Base-by-base conservation (phyloP, 2,329 filamentous ascomycete species). In the Calonectria hongkongensis region DNA sequence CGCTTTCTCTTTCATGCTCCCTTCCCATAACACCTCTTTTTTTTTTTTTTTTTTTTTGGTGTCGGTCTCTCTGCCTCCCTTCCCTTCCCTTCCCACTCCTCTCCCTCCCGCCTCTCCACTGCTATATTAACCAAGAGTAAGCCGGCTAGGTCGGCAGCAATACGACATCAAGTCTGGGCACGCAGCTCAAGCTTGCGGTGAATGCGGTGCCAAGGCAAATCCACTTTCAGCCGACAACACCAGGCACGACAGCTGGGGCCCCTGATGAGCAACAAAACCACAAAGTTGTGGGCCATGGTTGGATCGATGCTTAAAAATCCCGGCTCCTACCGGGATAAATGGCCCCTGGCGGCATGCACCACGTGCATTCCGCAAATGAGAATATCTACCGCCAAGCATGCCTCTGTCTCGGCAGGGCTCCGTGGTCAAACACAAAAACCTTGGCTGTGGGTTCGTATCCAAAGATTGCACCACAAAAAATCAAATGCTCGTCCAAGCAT, bases 281-380 rank as follows among this genome's bases (percentile, higher is more conserved):
- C 54, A 58, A 12, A 58, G 54, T 58, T 58, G 54, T 58, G 54
- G 54, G 54, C 12, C 54, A 58, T 58, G 54, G 54, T 58, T 58
- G 54, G 54, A 58, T 58, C 54, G 54, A 58, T 58, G 54, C 54
- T 58, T 58, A 58, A 58, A 58, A 58, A 25, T 25, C 54, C 54
- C 13, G 54, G n/a, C 13, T 13, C 28, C 4, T 39, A 21, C 33
- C 54, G 33, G 54, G 54, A 58, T 58, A 58, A 39, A 39, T 58
- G 54, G 54, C n/a, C 54, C 36, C 54, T 58, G n/a, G 54, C 33
- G 30, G 21, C 33, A 58, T 36, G 30, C 33, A 25, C 54, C 36
- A 33, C 15, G 33, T 58, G 54, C 33, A 58, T 58, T 58, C 54
- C 54, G 54, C 54, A 58, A 58, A 58, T 58, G 33, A 58, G 30